A percentile compares a stretch with the other conserved stretches of the same genome.
Conservation (phyloP, 768 basidiomycete genomes). For the Mycena indigotica region DNA sequence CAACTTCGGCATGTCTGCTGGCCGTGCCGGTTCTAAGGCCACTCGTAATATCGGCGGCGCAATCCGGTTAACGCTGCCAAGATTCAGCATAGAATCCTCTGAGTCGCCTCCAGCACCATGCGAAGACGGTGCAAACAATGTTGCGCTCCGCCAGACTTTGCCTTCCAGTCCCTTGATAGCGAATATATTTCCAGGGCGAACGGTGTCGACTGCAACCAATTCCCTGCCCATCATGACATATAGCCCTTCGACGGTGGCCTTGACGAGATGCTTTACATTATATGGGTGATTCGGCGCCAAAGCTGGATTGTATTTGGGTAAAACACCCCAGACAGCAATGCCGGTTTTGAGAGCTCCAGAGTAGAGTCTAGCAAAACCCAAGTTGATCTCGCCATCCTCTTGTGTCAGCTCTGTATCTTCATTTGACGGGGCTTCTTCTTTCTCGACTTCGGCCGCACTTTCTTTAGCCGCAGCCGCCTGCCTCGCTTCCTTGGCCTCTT, state of each 20-base stretch:
- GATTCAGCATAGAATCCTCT: constrained; percentile 69
- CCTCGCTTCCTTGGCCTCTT: constrained; percentile 49
- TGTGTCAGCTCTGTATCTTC: too few species aligned
- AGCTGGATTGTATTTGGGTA: constrained; percentile 82
- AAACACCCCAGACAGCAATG: constrained; percentile 65
- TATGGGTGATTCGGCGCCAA: constrained; percentile 64
- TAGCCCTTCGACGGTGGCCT: constrained; percentile 68
- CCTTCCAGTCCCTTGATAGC: constrained; percentile 90
- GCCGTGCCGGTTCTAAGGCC: constrained; percentile 82
- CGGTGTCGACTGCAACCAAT: constrained; percentile 78
- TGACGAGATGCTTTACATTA: constrained; percentile 66
- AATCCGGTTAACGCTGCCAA: constrained; percentile 75
- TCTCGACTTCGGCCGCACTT: constrained; percentile 15
- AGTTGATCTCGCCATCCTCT: constrained; percentile 59
- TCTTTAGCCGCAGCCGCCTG: constrained; percentile 25
- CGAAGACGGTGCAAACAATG: constrained; percentile 72
- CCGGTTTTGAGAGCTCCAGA: constrained; percentile 79
- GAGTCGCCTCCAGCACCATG: constrained; percentile 37
- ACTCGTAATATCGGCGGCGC: constrained; percentile 91
- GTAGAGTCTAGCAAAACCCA: constrained; percentile 94
- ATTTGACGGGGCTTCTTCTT: constrained; percentile 23
- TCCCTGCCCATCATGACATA: constrained; percentile 99
- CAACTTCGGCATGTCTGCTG: constrained; percentile 87
- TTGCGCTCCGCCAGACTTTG: constrained; percentile 88
- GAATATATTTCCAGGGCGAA: constrained; percentile 92